A percentile compares a stretch with the other conserved stretches of the same genome.
Conservation (phyloP, 495 filamentous ascomycete species). For the Astrothelium macrocarpum region DNA sequence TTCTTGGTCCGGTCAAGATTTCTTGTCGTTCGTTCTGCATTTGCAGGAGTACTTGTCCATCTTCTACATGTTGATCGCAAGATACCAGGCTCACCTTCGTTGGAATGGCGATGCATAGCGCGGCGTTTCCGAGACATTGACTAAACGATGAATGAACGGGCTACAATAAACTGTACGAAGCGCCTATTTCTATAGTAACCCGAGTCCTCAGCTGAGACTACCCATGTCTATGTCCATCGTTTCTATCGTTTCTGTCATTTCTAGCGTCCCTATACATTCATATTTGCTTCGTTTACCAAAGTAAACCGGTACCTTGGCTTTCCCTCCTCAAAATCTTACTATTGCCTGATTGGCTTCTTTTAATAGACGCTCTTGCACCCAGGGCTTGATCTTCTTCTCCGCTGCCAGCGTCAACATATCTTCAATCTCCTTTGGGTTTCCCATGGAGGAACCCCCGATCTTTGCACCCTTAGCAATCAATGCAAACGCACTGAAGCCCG, state of each 20-base stretch:
- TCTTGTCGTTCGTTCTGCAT: neutral
- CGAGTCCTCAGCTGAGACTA: neutral
- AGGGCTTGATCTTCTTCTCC: constrained; percentile 63
- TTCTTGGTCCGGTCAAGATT: neutral
- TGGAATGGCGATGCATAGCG: constrained; percentile 1
- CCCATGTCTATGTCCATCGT: neutral
- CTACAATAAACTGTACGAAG: too few species aligned
- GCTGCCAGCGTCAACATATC: constrained; percentile 73
- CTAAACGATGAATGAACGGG: neutral
- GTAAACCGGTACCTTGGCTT: constrained; percentile 21
- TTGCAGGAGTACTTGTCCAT: neutral
- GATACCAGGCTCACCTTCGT: neutral
- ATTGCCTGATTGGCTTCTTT: constrained; percentile 39
- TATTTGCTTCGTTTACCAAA: constrained; percentile 18
- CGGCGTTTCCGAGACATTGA: neutral
- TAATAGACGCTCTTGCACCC: constrained; percentile 62
- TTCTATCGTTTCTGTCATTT: neutral
- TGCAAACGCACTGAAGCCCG: constrained; percentile 52
- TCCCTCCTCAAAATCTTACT: constrained; percentile 19
- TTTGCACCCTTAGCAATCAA: constrained; percentile 63
- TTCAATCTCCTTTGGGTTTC: constrained; percentile 60
- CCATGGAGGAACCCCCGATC: constrained; percentile 66
- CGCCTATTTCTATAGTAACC: too few species aligned
- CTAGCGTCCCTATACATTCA: too few species aligned
- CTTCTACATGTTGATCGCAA: constrained; percentile 6